Evolutionary conservation across 352 stramenopile species (phyloP), one percentile per base, ranked within the genome.

Genomic region (Phytopythium boreale): DNA sequence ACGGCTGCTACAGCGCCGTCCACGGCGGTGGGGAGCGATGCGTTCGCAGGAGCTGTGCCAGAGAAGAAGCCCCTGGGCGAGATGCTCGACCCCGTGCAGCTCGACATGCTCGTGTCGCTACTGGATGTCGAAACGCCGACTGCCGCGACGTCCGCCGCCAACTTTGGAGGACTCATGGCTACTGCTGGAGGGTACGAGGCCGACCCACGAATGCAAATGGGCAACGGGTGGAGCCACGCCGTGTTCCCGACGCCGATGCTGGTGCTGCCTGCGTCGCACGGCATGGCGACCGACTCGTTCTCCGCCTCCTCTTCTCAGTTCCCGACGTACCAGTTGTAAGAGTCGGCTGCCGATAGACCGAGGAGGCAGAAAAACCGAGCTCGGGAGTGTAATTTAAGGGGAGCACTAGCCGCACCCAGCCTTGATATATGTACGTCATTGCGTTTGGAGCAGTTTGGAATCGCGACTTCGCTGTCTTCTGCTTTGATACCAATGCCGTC

Each of bases 41-140:
- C 36, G n/a, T 51, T 36, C 27, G 9, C 15, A 10, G 20, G 12
- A 20, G n/a, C 34, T 1, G 61, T 56, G 26, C 41, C 64, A 20
- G 26, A 51, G 11, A 57, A 57, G 29, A 65, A 62, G 51, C 22
- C 62, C 7, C 59, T 49, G 24, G 26, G 56, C 26, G 52, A 59
- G 12, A 56, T 56, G 20, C 59, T 76, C 24, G 68, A 71, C 53
- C 60, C 71, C 6, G 65, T 76, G 34, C 53, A 80, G 41, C 63
- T 80, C 17, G 75, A 83, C n/a, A 71, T 63, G 56, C 64, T 83
- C 27, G 70, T 80, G 55, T 70, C 72, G 5, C 67, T 79, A 29
- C 53, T 83, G 36, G 64, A 80, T n/a, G 64, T 80, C 8, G 71
- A 62, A 39, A 29, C 70, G 15, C 64, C 71, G 24, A 56, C 62